Evolutionary conservation across 768 basidiomycete genomes (phyloP).

Genomic region (Tylopilus plumbeoviolaceoides): DNA sequence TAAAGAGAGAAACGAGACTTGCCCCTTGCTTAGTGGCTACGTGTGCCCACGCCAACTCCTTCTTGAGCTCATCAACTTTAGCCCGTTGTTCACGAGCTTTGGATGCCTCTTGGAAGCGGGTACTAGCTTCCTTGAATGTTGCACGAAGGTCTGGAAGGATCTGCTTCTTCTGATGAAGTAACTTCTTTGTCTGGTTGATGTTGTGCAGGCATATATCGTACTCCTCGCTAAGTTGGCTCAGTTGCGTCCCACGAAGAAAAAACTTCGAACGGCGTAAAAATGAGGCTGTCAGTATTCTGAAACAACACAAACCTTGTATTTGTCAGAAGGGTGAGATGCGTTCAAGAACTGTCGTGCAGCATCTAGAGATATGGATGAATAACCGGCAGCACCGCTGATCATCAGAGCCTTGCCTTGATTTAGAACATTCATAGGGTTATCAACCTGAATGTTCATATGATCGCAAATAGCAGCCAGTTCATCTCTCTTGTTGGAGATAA

Average conservation of each 20-base stretch:
- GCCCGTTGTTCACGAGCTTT: conserved; percentile 69
- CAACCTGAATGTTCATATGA: conserved; percentile 95
- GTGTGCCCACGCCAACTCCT: conserved; percentile 85
- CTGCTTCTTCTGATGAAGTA: conserved; percentile 68
- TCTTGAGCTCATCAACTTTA: conserved; percentile 67
- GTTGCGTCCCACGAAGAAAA: conserved; percentile 91
- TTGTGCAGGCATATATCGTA: conserved; percentile 76
- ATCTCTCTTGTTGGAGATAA: conserved; percentile 73
- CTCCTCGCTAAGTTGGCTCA: conserved; percentile 82
- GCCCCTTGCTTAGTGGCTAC: conserved; percentile 68
- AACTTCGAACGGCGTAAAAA: conserved; percentile 48
- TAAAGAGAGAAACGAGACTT: conserved; percentile 19
- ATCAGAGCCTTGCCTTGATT: conserved; percentile 58
- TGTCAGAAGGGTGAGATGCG: conserved; percentile 73
- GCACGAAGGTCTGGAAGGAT: conserved; percentile 72
- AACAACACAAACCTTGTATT: conserved; percentile 68
- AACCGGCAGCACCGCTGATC: not conserved
- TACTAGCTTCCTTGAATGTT: conserved; percentile 51
- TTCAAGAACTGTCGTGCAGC: conserved; percentile 70
- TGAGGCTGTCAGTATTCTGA: not conserved
- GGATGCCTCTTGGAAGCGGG: conserved; percentile 66
- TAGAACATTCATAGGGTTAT: conserved; percentile 93
- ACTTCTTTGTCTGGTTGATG: conserved; percentile 61
- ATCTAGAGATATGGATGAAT: conserved; percentile 20
- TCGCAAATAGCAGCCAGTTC: conserved; percentile 88